These are phyloP conservation scores for Rheum nobile DNA, from an alignment of 148 eudicot genomes.

Conservation along the genomic window DNA sequence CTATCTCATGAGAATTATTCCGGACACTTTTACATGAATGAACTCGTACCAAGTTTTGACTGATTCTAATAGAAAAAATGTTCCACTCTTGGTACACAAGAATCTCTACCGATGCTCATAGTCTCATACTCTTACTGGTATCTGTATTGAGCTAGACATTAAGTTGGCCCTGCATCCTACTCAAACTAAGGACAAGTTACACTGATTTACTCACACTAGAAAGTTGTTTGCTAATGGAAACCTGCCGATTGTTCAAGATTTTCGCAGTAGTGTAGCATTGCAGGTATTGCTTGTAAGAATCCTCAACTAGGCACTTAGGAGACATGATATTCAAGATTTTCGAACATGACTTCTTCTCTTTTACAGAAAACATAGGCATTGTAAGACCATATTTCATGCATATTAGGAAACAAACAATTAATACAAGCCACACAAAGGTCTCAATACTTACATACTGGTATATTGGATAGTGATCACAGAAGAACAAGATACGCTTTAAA, in stretches of 20 bases:
- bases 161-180: background rate
- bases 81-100: background rate
- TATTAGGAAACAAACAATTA: background rate
- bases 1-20: background rate
- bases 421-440: background rate
- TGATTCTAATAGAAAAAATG: background rate
- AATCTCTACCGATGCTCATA: background rate
- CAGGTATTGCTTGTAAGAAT: background rate
- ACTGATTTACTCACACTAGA: background rate
- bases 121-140: background rate
- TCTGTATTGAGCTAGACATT: background rate
- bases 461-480: constrained; percentile 19
- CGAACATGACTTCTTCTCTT: background rate
- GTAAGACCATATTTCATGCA: background rate
- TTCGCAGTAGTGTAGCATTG: background rate
- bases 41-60: background rate
- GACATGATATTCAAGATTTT: background rate
- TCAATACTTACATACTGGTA: constrained; percentile 20
- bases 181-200: background rate
- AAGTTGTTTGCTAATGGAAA: background rate
- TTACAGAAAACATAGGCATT: background rate
- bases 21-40: background rate
- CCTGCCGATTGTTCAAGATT: background rate
- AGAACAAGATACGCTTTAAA: constrained; percentile 15
- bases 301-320: background rate